phyloP scores from a whole-genome alignment of 345 rosid genomes.

The Salix suchowensis region DNA sequence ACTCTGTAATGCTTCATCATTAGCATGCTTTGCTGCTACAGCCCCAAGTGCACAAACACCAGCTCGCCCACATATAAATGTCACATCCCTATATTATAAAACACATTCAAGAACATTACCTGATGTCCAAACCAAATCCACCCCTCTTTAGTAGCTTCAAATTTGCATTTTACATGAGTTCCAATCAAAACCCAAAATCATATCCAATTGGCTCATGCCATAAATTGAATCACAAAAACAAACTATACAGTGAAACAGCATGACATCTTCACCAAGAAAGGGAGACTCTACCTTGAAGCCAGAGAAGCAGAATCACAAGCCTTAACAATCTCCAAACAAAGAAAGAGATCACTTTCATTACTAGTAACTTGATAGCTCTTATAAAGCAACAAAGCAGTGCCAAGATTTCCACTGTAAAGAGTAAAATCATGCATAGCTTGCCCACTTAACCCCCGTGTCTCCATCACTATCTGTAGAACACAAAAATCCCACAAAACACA shows the following conservation, averaged over 20 bases:
- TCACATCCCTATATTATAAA: constrained; percentile 19
- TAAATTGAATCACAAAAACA: neutral
- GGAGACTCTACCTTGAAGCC: constrained; percentile 11
- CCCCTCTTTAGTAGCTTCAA: too few species aligned
- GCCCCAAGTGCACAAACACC: constrained; percentile 33
- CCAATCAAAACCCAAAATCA: neutral
- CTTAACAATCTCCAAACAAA: constrained; percentile 25
- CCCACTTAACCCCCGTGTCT: constrained; percentile 19
- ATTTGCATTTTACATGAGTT: neutral
- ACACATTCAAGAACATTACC: neutral
- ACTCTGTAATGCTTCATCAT: constrained; percentile 21
- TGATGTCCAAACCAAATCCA: neutral
- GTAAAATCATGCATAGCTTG: constrained; percentile 17
- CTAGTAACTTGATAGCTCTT: constrained; percentile 17
- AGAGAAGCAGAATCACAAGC: constrained; percentile 19
- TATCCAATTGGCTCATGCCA: neutral
- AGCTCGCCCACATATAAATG: constrained; percentile 22
- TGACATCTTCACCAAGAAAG: neutral
- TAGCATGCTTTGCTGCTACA: constrained; percentile 22
- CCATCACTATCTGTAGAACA: constrained; percentile 19
- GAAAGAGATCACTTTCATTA: constrained; percentile 19
- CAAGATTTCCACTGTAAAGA: constrained; percentile 22
- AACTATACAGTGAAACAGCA: neutral
- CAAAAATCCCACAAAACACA: neutral
- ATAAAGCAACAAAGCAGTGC: constrained; percentile 24